Base-by-base conservation (phyloP, 225 moss, liverwort and hornwort species). In the Rhytidiadelphus loreus region DNA sequence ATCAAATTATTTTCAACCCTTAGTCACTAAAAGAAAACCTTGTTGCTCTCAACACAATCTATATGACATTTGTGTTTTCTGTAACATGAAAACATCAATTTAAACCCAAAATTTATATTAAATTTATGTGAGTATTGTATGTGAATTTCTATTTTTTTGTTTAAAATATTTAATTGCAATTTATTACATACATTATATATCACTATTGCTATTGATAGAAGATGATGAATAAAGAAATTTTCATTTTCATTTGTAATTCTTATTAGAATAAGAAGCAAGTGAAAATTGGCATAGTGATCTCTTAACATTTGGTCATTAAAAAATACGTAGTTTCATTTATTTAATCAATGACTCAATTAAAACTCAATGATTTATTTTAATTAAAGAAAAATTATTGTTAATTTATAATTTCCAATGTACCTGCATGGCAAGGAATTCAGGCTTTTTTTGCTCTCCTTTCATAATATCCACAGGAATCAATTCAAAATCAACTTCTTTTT, bases 401-500 rank as follows among this genome's bases (percentile, higher is more conserved):
- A 32, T 46, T 41, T 10, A 5, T 29, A 43, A 39, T 55, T 37
- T 9, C 10, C 13, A 14, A 14, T 32, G 1, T 35, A 91, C 90
- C 61, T 92, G 78, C 39, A 90, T 76, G 5, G 86, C 30, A 53
- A 93, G 87, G 41, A 24, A 90, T 35, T 87, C 33, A 8, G 39
- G 73, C 4, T 68, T 78, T 16, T 91, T 91, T 46, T 92, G 87
- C 8, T 89, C 82, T 85, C 90, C 87, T 91, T 87, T 92, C 91
- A 91, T 79, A 32, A 93, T 92, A 64, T 92, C 85, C 9, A 93
- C 17, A 12, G 14, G 82, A 81, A 92, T 24, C 8, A 93, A 7
- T 72, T 93, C 88, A 90, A 89, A 92, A 46, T 91, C 86, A 62
- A 89, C 61, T 64, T 88, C 86, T 58, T 93, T 93, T 66, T 93